A percentile compares a stretch with the other conserved stretches of the same genome.
Conservation (phyloP, 495 filamentous ascomycete genomes). For the Hyaloscypha bicolor region DNA sequence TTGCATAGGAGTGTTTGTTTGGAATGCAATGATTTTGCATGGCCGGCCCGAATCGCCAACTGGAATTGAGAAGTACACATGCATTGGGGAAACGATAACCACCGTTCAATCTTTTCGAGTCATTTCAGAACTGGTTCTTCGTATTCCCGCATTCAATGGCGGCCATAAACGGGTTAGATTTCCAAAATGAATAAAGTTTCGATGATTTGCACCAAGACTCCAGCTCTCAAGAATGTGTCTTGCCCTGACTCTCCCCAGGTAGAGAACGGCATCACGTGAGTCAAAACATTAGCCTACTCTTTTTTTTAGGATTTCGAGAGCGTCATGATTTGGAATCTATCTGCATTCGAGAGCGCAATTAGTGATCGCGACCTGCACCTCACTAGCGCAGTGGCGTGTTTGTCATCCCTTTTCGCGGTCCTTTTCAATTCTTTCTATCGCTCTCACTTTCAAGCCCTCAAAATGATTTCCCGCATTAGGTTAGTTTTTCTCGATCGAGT, state of each 20-base stretch:
- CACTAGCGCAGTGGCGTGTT: not conserved
- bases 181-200: too few species aligned
- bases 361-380: not conserved
- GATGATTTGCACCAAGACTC: too few species aligned
- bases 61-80: too few species aligned
- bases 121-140: too few species aligned
- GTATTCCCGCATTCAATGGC: too few species aligned
- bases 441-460: not conserved
- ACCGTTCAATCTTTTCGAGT: too few species aligned
- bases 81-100: too few species aligned
- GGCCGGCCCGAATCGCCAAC: too few species aligned
- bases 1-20: not conserved
- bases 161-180: too few species aligned
- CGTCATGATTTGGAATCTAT: conserved; percentile 9
- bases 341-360: not conserved
- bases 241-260: too few species aligned
- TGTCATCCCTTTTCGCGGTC: not conserved
- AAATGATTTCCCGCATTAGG: conserved; percentile 1
- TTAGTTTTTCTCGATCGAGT: not conserved
- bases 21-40: too few species aligned
- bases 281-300: not conserved
- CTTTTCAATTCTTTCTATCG: not conserved
- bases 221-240: too few species aligned
- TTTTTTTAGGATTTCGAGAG: not conserved
- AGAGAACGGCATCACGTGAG: not conserved